A percentile compares a stretch with the other conserved stretches of the same genome.
These are phyloP conservation scores for Solanum gandarillasii DNA, from an alignment of 257 asterid genomes.

Conservation along the genomic window DNA sequence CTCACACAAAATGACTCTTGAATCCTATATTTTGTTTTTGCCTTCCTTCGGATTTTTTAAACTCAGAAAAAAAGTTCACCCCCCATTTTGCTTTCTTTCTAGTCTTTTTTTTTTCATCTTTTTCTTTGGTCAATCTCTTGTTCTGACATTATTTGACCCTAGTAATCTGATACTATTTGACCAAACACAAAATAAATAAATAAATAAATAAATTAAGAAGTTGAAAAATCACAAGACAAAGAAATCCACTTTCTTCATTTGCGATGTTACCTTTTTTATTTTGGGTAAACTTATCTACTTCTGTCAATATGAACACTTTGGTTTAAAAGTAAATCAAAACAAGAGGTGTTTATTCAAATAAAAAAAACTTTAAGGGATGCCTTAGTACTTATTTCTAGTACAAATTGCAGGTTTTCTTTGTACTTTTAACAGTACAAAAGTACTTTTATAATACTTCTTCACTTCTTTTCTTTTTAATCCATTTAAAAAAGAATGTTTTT, in stretches of 20 bases:
- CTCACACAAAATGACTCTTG: neutral
- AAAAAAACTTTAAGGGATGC: neutral
- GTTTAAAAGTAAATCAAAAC: neutral
- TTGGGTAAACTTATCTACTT: neutral
- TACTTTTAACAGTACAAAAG: neutral
- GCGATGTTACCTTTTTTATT: neutral
- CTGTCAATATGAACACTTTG: neutral
- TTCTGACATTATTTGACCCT: constrained; percentile 18
- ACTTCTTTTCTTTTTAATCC: too few relatives aligned
- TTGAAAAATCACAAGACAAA: neutral
- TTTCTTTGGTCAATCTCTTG: constrained; percentile 28
- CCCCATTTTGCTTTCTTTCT: constrained; percentile 22
- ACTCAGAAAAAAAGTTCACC: neutral
- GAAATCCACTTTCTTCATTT: neutral
- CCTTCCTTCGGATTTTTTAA: neutral
- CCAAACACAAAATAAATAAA: neutral
- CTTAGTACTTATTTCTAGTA: neutral
- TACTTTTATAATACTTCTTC: too few relatives aligned
- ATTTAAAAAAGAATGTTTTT: too few relatives aligned
- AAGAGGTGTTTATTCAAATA: neutral
- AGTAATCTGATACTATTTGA: constrained; percentile 34
- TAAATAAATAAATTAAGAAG: neutral
- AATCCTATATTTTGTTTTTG: neutral
- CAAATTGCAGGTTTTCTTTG: neutral
- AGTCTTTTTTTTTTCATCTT: neutral